phyloP scores from a whole-genome alignment of 768 basidiomycete genomes.

The Lyophyllum semitale region DNA sequence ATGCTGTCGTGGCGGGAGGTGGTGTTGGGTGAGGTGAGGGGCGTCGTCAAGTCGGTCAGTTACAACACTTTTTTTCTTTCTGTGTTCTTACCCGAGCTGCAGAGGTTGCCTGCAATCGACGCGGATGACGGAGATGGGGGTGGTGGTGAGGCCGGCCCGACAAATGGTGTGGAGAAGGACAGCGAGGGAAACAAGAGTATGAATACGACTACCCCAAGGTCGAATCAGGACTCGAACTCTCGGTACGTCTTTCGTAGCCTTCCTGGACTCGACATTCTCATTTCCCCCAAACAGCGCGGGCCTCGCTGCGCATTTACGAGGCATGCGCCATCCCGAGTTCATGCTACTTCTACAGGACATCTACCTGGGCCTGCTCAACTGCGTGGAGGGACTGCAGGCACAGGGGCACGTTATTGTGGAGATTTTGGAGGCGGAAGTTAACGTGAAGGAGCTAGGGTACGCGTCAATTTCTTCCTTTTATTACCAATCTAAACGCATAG shows the following conservation, averaged over 20 bases:
- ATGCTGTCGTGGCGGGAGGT: constrained; percentile 70
- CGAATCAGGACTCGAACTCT: constrained; percentile 14
- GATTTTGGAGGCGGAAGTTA: constrained; percentile 44
- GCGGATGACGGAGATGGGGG: constrained; percentile 37
- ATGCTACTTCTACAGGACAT: constrained; percentile 59
- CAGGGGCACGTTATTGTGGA: constrained; percentile 61
- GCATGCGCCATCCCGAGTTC: constrained; percentile 72
- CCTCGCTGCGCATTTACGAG: constrained; percentile 49
- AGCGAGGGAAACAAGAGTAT: not conserved
- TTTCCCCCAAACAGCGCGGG: not conserved
- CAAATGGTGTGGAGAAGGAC: constrained; percentile 30
- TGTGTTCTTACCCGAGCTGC: constrained; percentile 1
- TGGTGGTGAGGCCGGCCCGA: no score
- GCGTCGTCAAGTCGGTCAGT: constrained; percentile 60
- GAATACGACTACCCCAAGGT: constrained; percentile 1
- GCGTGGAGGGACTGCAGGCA: constrained; percentile 66
- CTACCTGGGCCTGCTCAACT: constrained; percentile 62
- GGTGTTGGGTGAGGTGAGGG: constrained; percentile 60
- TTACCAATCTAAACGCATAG: not conserved
- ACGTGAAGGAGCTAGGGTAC: constrained; percentile 1
- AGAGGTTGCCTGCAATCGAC: constrained; percentile 66
- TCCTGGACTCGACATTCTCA: not conserved
- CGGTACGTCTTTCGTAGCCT: not conserved
- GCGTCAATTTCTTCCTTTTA: not conserved
- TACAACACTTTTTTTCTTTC: constrained; percentile 6